Conservation (phyloP, 495 filamentous ascomycete species). For the Trichoderma erinaceum region DNA sequence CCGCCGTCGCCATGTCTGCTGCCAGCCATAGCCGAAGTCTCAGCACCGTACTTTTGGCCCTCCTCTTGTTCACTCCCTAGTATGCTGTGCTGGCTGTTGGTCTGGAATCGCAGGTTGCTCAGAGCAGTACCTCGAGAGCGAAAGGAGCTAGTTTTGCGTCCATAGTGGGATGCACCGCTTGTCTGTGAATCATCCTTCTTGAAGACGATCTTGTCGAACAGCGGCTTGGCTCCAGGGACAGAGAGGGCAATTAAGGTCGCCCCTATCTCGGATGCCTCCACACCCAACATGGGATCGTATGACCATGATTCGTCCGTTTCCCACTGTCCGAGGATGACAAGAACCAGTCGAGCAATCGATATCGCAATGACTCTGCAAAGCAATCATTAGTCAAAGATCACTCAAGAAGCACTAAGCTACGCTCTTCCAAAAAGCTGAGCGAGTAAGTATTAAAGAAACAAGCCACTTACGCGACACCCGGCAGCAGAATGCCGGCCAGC, state of each 20-base stretch:
- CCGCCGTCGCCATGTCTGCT: conserved; percentile 15
- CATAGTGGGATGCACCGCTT: conserved; percentile 12
- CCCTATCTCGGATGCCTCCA: conserved; percentile 42
- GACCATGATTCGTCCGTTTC: conserved; percentile 37
- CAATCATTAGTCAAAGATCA: neutral
- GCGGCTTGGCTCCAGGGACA: conserved; percentile 38
- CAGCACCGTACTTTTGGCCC: conserved; percentile 4
- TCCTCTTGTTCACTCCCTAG: conserved; percentile 15
- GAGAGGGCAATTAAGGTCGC: conserved; percentile 41
- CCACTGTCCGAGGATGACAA: conserved; percentile 39
- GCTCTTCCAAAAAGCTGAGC: neutral
- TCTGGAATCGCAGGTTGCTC: conserved; percentile 4
- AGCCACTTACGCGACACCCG: conserved; percentile 37
- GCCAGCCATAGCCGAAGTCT: neutral
- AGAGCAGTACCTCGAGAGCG: conserved; percentile 14
- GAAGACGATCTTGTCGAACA: conserved; percentile 28
- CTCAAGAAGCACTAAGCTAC: neutral
- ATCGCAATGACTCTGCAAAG: conserved; percentile 35
- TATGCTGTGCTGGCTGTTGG: conserved; percentile 10
- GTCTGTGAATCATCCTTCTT: conserved; percentile 8
- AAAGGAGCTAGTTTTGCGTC: neutral
- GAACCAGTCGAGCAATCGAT: conserved; percentile 36
- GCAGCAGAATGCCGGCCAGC: conserved; percentile 38
- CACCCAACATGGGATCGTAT: conserved; percentile 40
- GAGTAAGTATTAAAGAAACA: neutral